Evolutionary conservation across 352 stramenopile species (phyloP).

Genomic region (Globisporangium mamillatum): DNA sequence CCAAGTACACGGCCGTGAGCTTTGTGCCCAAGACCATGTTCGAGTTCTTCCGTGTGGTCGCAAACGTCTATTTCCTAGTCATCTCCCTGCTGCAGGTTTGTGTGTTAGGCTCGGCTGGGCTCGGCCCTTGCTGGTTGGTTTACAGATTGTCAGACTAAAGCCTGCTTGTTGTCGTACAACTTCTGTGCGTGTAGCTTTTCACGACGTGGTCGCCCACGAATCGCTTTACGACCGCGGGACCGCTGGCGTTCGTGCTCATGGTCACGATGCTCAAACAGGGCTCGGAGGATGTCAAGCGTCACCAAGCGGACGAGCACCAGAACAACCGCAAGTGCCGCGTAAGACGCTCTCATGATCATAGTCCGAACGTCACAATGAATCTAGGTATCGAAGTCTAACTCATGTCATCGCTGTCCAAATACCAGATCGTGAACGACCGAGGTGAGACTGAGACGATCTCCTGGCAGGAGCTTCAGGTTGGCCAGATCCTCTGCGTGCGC

Average conservation of each 20-base stretch:
- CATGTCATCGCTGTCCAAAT: background rate
- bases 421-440: constrained; percentile 8
- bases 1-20: constrained; percentile 90
- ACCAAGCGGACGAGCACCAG: constrained; percentile 58
- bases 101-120: constrained; percentile 41
- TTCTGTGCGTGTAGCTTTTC: constrained; percentile 31
- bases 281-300: constrained; percentile 73
- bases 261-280: constrained; percentile 79
- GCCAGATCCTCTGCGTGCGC: constrained; percentile 50
- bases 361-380: background rate
- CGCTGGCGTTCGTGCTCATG: constrained; percentile 69
- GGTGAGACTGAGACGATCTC: constrained; percentile 45
- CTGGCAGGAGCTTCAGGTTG: constrained; percentile 78
- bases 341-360: background rate
- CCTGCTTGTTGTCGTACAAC: too few species aligned
- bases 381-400: background rate
- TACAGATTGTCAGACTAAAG: background rate
- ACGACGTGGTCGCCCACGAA: constrained; percentile 69
- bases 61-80: constrained; percentile 95
- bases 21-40: constrained; percentile 93
- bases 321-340: constrained; percentile 57
- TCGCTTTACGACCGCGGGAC: constrained; percentile 68
- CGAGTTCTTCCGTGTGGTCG: constrained; percentile 93
- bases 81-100: constrained; percentile 89
- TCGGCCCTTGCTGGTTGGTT: background rate